Evolutionary conservation across 1,139 yeast genomes (phyloP), one percentile per base, ranked within the genome.

Genomic region (Diutina neorugosa): DNA sequence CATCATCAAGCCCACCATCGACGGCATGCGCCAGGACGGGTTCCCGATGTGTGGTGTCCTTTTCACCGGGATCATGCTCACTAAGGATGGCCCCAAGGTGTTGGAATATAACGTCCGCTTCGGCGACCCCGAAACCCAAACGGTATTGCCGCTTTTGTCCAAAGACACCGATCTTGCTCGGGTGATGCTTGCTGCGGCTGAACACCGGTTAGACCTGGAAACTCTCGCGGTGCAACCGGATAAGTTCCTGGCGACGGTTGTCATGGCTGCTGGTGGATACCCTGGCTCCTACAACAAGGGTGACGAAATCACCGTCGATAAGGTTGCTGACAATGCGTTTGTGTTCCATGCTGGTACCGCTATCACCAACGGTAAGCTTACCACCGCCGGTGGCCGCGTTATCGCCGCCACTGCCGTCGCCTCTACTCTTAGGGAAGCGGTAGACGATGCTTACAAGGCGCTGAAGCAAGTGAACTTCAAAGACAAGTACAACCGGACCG

Each of bases 51-150:
- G 89, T 56, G 99, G 99, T 61, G 82, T 94, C 58, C 76, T 94
- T 53, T 94, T 94, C 73, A 93, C 96, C n/a, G 99, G 99, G 58
- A 81, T 94, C 60, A 94, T 94, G 86, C 77, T 94, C 60, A 81
- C 95, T 16, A 62, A 71, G 50, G 96, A 96, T 52, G 79, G 71
- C 60, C 98, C 98, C 60, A 88, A 89, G 72, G 97, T 91, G 11
- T 78, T 94, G 63, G 99, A 94, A 70, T 94, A 94, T 71, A 94
- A 94, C 62, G 97, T 93, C 53, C 82, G 99, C 70, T 94, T 94
- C 62, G 99, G 99, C 57, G 99, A 94, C 68, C 99, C 99, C 60
- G 99, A 94, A 72, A 93, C 98, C 46, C 98, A 94, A 73, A 87
- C 97, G 4, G 96, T 93, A 40, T 76, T 94, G 64, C 97, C 97